phyloP scores from a whole-genome alignment of 129 eudicot genomes.

The Helichrysum umbraculigerum region DNA sequence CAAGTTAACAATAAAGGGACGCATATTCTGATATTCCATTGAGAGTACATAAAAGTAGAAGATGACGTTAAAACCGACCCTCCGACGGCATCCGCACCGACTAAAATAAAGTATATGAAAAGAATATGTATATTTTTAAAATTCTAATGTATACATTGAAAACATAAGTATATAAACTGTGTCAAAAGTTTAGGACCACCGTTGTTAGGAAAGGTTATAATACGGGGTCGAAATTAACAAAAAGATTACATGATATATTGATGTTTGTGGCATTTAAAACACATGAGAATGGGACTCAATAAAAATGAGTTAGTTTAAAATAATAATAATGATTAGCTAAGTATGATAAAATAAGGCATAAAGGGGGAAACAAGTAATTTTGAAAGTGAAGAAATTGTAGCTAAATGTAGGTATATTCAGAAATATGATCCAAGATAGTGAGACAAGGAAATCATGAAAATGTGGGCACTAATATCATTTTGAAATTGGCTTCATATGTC shows the following conservation, averaged over 20 bases:
- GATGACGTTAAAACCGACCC: too few species aligned
- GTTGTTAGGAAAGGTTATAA: too few species aligned
- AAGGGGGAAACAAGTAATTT: slow-evolving; percentile 18
- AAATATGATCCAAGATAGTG: slow-evolving; percentile 39
- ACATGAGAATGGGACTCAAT: slow-evolving; percentile 1
- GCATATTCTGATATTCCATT: too few species aligned
- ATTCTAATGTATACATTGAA: too few species aligned
- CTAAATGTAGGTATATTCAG: slow-evolving; percentile 21
- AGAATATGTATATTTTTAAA: too few species aligned
- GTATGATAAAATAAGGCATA: background rate
- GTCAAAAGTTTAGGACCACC: too few species aligned
- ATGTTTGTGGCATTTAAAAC: background rate
- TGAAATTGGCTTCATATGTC: slow-evolving; percentile 46
- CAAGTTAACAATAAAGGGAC: too few species aligned
- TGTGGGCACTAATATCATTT: slow-evolving; percentile 36
- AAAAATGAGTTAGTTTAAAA: background rate
- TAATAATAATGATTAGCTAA: slow-evolving; percentile 17
- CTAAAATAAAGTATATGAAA: too few species aligned
- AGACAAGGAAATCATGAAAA: slow-evolving; percentile 57
- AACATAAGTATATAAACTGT: too few species aligned
- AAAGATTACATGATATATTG: background rate
- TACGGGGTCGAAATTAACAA: too few species aligned
- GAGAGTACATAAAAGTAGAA: too few species aligned
- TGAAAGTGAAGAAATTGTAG: slow-evolving; percentile 20
- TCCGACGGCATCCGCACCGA: too few species aligned